These are phyloP conservation scores for Sugiyamaella paludigena DNA, from an alignment of 1,139 yeast species.

Conservation along the genomic window DNA sequence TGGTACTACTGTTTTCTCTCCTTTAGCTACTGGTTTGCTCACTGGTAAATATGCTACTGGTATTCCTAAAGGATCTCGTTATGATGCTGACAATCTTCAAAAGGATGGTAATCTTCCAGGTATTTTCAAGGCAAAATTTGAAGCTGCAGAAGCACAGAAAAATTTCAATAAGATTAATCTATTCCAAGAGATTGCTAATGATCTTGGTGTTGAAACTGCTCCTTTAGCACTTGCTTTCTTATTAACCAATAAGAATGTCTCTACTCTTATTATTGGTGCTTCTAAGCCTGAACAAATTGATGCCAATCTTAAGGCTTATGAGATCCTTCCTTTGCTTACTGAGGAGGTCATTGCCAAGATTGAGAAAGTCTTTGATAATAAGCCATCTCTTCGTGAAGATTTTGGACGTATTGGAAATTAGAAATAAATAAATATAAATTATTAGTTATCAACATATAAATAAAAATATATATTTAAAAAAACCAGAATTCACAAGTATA, in stretches of 20 bases:
- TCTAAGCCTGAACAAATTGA: constrained; percentile 35
- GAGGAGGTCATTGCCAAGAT: constrained; percentile 31
- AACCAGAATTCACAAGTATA: neutral
- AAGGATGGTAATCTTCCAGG: constrained; percentile 7
- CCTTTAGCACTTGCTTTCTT: constrained; percentile 36
- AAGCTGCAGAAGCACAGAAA: constrained; percentile 26
- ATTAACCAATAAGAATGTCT: constrained; percentile 33
- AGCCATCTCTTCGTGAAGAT: constrained; percentile 24
- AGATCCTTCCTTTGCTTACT: constrained; percentile 33
- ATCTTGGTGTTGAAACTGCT: constrained; percentile 31
- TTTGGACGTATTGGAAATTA: constrained; percentile 21
- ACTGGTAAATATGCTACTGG: constrained; percentile 35
- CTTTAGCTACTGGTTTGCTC: constrained; percentile 36
- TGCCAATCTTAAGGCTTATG: constrained; percentile 35
- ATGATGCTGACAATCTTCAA: constrained; percentile 7
- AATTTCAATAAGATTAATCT: constrained; percentile 29
- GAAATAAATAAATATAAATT: neutral
- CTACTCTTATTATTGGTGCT: constrained; percentile 38
- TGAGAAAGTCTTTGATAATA: constrained; percentile 34
- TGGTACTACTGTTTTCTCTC: constrained; percentile 38
- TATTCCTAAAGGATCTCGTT: constrained; percentile 31
- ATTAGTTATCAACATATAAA: neutral
- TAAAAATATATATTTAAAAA: neutral
- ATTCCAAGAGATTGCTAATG: constrained; percentile 30
- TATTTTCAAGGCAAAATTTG: constrained; percentile 22